Base-by-base conservation (phyloP, 352 stramenopile species). In the Pythium phragmiticola region DNA sequence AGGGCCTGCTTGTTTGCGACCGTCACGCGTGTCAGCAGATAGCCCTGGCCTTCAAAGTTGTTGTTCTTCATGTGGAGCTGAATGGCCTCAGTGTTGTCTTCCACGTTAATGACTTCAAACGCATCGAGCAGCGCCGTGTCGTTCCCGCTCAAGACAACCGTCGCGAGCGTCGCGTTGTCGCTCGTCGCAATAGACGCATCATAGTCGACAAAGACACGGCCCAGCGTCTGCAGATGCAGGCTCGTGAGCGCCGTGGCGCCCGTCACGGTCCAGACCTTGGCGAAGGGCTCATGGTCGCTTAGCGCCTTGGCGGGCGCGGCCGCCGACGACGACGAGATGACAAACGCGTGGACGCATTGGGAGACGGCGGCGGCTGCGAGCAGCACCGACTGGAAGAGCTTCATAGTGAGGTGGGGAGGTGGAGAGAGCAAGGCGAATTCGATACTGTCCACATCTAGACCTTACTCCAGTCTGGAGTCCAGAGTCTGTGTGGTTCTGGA, bases 121-220 rank as follows among this genome's bases (percentile, higher is more conserved):
- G 66, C 56, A 4, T 75, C 51, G 9, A 81, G 57, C 49, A 81
- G 37, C 41, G 67, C 57, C 2, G 53, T 17, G 0, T 36, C 65
- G 49, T 69, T 74, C 12, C 70, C 68, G 2, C 53, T 66, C 43
- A 81, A 60, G 43, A 77, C 60, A 28, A 81, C 23, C 57, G 67
- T 70, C 17, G 68, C 74, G 5, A 60, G 26, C 9, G 71, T 59
- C 16, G 49, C 26, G 30, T 28, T 56, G 48, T 55, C 59, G 41
- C 42, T 57, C 30, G 34, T 30, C n/a, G 46, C 41, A 19, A 78
- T 47, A 2, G 70, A 74, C 7, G 33, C 36, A 57, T 77, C 71
- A 48, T 71, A 70, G 53, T 78, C 72, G 34, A 82, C 71, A 61
- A 82, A 78, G 21, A 82, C 71, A 41, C 69, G 75, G 51, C 74